Conservation (phyloP, 1,139 yeast species). For the Hanseniaspora uvarum region DNA sequence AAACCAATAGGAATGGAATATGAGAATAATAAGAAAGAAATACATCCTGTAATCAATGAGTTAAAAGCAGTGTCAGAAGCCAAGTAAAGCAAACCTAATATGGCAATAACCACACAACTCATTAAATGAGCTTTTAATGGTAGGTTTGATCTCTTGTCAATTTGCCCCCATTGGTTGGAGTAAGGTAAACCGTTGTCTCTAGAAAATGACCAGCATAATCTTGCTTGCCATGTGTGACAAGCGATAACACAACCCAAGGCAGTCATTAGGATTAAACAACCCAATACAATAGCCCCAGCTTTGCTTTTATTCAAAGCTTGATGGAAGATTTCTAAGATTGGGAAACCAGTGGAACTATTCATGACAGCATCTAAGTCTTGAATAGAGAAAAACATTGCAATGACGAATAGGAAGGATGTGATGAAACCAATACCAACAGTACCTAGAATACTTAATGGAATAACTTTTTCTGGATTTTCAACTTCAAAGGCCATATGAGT, state of each 20-base stretch:
- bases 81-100: conserved; percentile 43
- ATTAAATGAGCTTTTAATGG: conserved; percentile 48
- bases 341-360: conserved; percentile 46
- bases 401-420: conserved; percentile 50
- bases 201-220: conserved; percentile 68
- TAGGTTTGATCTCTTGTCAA: conserved; percentile 39
- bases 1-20: conserved; percentile 45
- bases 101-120: conserved; percentile 40
- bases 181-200: conserved; percentile 53
- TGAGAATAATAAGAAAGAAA: conserved; percentile 42
- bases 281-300: conserved; percentile 52
- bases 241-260: conserved; percentile 63
- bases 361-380: conserved; percentile 41
- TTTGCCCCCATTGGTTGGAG: conserved; percentile 39
- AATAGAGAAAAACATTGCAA: conserved; percentile 55
- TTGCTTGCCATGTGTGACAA: conserved; percentile 67
- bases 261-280: conserved; percentile 47
- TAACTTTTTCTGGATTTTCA: conserved; percentile 46
- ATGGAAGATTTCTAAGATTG: conserved; percentile 51
- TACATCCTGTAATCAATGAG: conserved; percentile 48
- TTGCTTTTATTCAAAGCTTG: conserved; percentile 44
- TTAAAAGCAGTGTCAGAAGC: conserved; percentile 49
- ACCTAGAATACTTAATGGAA: conserved; percentile 54
- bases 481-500: conserved; percentile 65
- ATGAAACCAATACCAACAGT: conserved; percentile 58